Base-by-base conservation (phyloP, 495 filamentous ascomycete genomes). In the Aspergillus heteromorphus region DNA sequence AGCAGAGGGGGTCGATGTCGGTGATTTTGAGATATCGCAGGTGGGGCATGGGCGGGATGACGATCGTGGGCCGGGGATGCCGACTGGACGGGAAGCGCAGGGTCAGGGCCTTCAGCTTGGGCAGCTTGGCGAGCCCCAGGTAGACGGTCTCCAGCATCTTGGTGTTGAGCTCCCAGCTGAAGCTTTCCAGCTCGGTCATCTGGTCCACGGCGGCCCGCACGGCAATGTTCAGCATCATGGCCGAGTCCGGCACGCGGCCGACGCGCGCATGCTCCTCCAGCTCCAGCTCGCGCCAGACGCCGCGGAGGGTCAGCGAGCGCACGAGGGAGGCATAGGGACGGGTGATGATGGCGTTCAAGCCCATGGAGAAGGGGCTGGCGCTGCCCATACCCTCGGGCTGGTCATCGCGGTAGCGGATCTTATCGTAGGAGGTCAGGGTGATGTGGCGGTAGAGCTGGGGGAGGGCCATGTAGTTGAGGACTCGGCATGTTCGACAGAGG, bases 381-480 rank as follows among this genome's bases (percentile, higher is more conserved):
- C 76, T 76, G 17, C 83, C 83, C 68, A 77, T 82, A 14, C 82
- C 83, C 65, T 85, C 82, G 6, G 81, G 79, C 49, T 75, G 63
- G 34, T 82, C 81, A 58, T 76, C 74, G 43, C 76, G 72, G 60
- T 85, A 85, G 47, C 82, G 80, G 30, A 85, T 83, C 38, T 76
- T 73, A 40, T 79, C 69, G 66, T 86, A 85, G 31, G 81, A 83
- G 42, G 73, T 79, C 17, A 86, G 70, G 18, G 74, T 76, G 27
- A 85, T 69, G 56, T 70, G 69, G 61, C 68, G 70, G 63, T 86
- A 86, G 21, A 86, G 76, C 58, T 78, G 79, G 6, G 83, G 83
- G 2, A 85, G 70, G 41, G 77, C 70, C 80, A 86, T 84, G 60
- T 86, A 86, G 57, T 85, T 81, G 61, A 85, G 74, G 29, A 86